Percentiles rank a stretch among this genome's conserved stretches.
phyloP scores from a whole-genome alignment of 2,329 filamentous ascomycete species.

The Penicillium rolfsii region DNA sequence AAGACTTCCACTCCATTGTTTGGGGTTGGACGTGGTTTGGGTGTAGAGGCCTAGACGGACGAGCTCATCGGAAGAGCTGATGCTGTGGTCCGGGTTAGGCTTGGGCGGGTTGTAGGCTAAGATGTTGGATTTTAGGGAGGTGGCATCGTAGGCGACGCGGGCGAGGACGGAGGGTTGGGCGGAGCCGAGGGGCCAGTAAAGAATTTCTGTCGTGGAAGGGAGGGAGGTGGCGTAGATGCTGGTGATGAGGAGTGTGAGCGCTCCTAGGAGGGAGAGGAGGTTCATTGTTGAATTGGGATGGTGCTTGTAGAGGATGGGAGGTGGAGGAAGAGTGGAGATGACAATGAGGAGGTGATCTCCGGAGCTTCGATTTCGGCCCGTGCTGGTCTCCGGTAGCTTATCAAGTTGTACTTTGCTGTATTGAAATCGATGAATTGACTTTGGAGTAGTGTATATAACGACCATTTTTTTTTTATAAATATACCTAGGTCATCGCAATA shows the following conservation, averaged over 20 bases:
- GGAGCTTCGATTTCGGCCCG: neutral
- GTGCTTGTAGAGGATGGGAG: neutral
- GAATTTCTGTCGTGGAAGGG: conserved; percentile 37
- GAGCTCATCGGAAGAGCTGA: conserved; percentile 47
- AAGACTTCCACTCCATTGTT: conserved; percentile 48
- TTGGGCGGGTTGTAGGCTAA: conserved; percentile 45
- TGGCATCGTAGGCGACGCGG: conserved; percentile 47
- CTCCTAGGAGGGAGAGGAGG: conserved; percentile 25
- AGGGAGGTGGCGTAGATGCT: conserved; percentile 24
- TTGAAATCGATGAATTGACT: no score
- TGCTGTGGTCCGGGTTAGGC: conserved; percentile 2
- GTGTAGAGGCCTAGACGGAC: conserved; percentile 58
- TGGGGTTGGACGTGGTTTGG: conserved; percentile 34
- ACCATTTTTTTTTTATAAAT: no score
- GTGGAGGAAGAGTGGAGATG: neutral
- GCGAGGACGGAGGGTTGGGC: conserved; percentile 43
- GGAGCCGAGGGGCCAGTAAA: conserved; percentile 43
- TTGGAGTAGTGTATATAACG: neutral
- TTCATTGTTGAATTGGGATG: conserved; percentile 15
- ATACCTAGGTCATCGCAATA: neutral
- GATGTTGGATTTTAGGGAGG: conserved; percentile 40
- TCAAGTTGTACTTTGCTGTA: no score
- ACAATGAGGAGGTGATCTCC: conserved; percentile 3
- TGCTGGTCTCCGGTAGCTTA: neutral
- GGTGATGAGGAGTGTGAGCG: conserved; percentile 20